Evolutionary conservation across 768 basidiomycete genomes (phyloP), one percentile per base, ranked within the genome.

Genomic region (Mycena albidolilacea): DNA sequence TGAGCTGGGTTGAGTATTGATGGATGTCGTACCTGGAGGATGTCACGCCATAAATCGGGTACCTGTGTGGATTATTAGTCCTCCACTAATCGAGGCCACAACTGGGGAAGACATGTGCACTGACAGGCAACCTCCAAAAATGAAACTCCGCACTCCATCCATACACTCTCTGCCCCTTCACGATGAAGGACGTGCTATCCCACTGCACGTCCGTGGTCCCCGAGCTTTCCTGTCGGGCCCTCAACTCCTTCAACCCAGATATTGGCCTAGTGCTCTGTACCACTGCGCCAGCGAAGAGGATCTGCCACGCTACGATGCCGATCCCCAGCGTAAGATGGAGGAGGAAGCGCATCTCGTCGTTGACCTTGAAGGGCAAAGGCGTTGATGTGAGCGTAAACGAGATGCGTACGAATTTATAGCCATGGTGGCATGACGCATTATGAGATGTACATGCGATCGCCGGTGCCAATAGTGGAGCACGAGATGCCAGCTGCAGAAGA

Each of bases 121-220:
- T 41, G 23, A 71, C 70, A 23, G 70, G 70, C 46, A 71, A 65
- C 63, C 70, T 65, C 70, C 70, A 71, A 60, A 71, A 71, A 65
- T 71, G 70, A 19, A 71, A 71, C 64, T 71, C 70, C 2, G 70
- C 70, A 64, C 70, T 71, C 70, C 70, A 71, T 60, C 70, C 70
- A 52, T 21, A 71, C 38, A 71, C 39, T 19, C 70, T 59, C 64
- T 71, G 70, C 15, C 70, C 70, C 38, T 71, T 64, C n/a, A 71
- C 63, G 37, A 65, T 71, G 46, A 71, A 71, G 39, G 70, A 71
- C 9, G 43, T 65, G 70, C 57, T 64, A 65, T 71, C 70, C 70
- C 70, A 71, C 44, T 64, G 63, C 35, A 71, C 70, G 23, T 65
- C 70, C 54, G 55, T 60, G 38, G 70, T 71, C 21, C 57, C 70